Evolutionary conservation across 164 flowering plant genomes (phyloP), one percentile per base, ranked within the genome.

Genomic region (Stephania japonica): DNA sequence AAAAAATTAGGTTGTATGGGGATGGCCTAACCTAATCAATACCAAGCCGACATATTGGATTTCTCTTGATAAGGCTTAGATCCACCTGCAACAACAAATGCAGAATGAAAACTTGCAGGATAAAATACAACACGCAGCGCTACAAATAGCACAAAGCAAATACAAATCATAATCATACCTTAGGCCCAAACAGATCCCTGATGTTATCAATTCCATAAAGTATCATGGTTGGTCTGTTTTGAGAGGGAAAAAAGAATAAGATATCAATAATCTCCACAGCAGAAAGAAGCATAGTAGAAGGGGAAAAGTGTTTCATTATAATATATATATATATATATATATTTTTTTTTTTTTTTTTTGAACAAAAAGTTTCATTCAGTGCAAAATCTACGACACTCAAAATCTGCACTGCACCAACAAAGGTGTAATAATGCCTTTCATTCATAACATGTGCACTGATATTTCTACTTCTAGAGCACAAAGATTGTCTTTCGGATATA

Each of bases 141-240:
- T 26, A 49, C 56, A 3, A 65, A 23, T 3, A 21, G 21, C 32
- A 23, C 43, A 18, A 70, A 5, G 61, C 23, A 70, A 19, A 24
- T 26, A 6, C 18, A 7, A 8, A n/a, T n/a, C n/a, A n/a, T n/a
- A 38, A 74, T 18, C 7, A 38, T 87, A 95, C 97, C 92, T 91
- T 95, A 81, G 87, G 98, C 0, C 99, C 99, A 67, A 95, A 95
- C n/a, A 95, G 95, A 83, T 95, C 98, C 38, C 98, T 73, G 53
- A 93, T 95, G 88, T 93, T 95, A 72, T 91, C 91, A 67, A 91
- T 85, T 64, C 97, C 97, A 50, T 95, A 89, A 25, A 93, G 63
- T 38, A 96, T 96, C 99, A 96, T 95, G 21, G 99, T 93, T 0
- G 98, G 99, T 78, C 99, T 91, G 90, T 62, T 62, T 43, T 64